Conservation (phyloP, 2,329 filamentous ascomycete genomes). For the Alternaria consortialis region DNA sequence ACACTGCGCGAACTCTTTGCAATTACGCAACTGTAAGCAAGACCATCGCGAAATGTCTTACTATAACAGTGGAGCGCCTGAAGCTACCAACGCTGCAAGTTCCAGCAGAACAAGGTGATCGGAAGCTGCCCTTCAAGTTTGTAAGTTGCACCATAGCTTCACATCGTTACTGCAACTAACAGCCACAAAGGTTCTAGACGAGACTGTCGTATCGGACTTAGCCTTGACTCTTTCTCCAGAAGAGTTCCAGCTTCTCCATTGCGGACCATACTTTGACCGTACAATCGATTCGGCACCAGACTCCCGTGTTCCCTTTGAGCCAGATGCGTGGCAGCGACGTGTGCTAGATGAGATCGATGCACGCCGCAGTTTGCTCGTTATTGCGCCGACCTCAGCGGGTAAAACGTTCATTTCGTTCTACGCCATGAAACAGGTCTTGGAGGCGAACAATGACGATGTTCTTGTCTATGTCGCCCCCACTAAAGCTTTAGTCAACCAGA, state of each 20-base stretch:
- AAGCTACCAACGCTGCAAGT: constrained; percentile 50
- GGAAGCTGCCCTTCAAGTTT: constrained; percentile 57
- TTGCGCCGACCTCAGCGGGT: constrained; percentile 80
- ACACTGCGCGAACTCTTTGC: constrained; percentile 40
- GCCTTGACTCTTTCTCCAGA: constrained; percentile 54
- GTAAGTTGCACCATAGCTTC: constrained; percentile 7
- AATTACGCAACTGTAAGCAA: constrained; percentile 41
- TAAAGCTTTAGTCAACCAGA: constrained; percentile 84
- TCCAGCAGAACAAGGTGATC: constrained; percentile 43
- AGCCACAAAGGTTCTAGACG: constrained; percentile 22
- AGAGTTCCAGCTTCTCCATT: constrained; percentile 73
- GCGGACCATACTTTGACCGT: constrained; percentile 78
- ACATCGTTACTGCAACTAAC: neutral
- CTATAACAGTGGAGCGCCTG: constrained; percentile 51
- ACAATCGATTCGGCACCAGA: constrained; percentile 74
- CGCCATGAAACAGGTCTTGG: constrained; percentile 79
- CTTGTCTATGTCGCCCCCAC: constrained; percentile 83
- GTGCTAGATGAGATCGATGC: constrained; percentile 78
- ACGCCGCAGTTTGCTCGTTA: constrained; percentile 74
- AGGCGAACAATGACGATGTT: constrained; percentile 72
- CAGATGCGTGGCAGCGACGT: constrained; percentile 78
- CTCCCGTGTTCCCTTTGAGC: constrained; percentile 73
- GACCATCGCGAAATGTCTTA: constrained; percentile 42
- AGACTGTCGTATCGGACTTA: constrained; percentile 33
- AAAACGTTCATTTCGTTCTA: constrained; percentile 89